Conservation (phyloP, 2,329 filamentous ascomycete genomes). For the Cylindrodendrum hubeiense region DNA sequence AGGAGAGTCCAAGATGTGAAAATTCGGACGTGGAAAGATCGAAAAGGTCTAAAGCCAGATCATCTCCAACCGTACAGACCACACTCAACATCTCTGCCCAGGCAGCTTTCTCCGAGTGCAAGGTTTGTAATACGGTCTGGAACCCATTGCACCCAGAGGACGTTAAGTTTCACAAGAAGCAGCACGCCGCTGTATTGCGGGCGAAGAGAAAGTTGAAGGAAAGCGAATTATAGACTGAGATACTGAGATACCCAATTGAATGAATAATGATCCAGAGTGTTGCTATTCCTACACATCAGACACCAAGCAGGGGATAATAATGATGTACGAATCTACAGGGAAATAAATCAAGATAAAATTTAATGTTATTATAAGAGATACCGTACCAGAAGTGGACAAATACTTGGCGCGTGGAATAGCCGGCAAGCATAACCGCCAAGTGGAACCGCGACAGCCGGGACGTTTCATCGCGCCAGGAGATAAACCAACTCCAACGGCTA, state of each 20-base stretch:
- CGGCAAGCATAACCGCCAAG: neutral
- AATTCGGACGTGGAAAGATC: conserved; percentile 4
- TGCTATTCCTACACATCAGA: too few relatives aligned
- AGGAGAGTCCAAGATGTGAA: conserved; percentile 7
- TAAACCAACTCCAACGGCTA: neutral
- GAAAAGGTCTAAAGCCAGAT: conserved; percentile 37
- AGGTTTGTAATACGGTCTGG: conserved; percentile 57
- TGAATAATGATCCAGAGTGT: conserved; percentile 19
- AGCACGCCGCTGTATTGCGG: conserved; percentile 51
- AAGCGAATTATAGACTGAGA: conserved; percentile 39
- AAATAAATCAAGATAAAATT: too few relatives aligned
- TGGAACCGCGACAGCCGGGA: neutral
- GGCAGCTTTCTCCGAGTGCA: conserved; percentile 58
- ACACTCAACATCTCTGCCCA: conserved; percentile 59
- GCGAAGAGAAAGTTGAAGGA: conserved; percentile 42
- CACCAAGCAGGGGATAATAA: too few relatives aligned
- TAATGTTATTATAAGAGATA: too few relatives aligned
- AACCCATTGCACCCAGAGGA: conserved; percentile 59
- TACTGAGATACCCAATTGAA: conserved; percentile 40
- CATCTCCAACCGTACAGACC: conserved; percentile 51
- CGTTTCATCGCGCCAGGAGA: neutral
- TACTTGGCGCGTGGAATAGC: neutral
- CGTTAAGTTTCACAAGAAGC: conserved; percentile 56
- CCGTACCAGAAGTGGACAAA: neutral
- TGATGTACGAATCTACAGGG: too few relatives aligned